Evolutionary conservation across 1,139 yeast species (phyloP).

Genomic region (Sugiyamaella pinicola): DNA sequence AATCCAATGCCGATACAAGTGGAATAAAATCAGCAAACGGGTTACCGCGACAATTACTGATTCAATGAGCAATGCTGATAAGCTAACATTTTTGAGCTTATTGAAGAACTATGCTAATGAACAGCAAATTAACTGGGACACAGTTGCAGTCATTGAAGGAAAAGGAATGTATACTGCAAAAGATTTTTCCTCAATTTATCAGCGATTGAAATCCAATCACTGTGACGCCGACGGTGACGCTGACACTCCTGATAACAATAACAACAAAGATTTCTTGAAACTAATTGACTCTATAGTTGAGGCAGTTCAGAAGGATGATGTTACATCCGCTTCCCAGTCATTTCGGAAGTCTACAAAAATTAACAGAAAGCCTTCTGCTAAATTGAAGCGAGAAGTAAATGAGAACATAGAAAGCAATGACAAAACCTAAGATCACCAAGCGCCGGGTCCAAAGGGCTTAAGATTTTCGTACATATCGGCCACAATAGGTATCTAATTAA

Average conservation of each 20-base stretch:
- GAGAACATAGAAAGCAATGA: too few relatives aligned
- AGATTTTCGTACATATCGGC: too few relatives aligned
- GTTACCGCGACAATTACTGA: conserved; percentile 42
- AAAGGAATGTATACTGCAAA: conserved; percentile 49
- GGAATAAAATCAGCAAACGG: conserved; percentile 73
- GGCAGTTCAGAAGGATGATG: conserved; percentile 3
- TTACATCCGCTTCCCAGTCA: background rate
- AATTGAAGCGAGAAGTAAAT: too few relatives aligned
- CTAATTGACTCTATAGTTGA: conserved; percentile 2
- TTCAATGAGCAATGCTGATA: conserved; percentile 52
- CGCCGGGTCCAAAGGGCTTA: too few relatives aligned
- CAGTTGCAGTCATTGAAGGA: conserved; percentile 51
- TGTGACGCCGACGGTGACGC: conserved; percentile 38
- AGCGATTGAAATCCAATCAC: conserved; percentile 48
- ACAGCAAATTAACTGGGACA: conserved; percentile 60
- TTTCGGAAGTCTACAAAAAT: background rate
- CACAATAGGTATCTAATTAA: too few relatives aligned
- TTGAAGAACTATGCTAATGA: conserved; percentile 53
- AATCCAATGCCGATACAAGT: conserved; percentile 91
- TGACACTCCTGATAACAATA: conserved; percentile 24
- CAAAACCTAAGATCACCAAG: too few relatives aligned
- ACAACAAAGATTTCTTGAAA: conserved; percentile 36
- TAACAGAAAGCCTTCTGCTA: background rate
- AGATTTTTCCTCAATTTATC: conserved; percentile 51
- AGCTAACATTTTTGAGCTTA: conserved; percentile 56